phyloP scores from a whole-genome alignment of 768 basidiomycete species.

The Rhodotorula babjevae region DNA sequence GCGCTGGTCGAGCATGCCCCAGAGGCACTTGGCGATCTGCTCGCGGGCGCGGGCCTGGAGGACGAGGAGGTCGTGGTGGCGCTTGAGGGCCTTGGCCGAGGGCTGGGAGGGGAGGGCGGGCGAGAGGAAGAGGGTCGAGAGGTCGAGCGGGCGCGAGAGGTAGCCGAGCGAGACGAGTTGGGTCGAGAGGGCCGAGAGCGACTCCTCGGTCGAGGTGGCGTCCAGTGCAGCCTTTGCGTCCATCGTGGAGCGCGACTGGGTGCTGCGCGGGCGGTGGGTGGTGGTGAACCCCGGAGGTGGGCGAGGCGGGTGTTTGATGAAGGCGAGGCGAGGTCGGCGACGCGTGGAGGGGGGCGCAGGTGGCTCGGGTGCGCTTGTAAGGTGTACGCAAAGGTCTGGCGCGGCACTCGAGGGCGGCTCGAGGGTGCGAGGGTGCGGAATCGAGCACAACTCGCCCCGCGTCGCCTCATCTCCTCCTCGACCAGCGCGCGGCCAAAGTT shows the following conservation, averaged over 20 bases:
- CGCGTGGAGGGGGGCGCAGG: no score
- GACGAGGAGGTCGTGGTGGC: constrained; percentile 11
- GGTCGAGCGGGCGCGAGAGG: constrained; percentile 25
- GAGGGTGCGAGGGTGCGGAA: not conserved
- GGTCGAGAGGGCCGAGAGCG: constrained; percentile 20
- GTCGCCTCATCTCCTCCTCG: no score
- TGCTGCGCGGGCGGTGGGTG: not conserved
- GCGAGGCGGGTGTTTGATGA: not conserved
- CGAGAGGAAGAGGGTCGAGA: constrained; percentile 10
- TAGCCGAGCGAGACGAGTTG: constrained; percentile 15
- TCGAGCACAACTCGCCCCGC: not conserved
- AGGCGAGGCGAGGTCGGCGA: not conserved
- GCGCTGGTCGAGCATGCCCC: constrained; percentile 21
- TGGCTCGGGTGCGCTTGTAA: not conserved
- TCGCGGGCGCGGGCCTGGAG: constrained; percentile 18
- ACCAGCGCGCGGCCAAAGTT: no score
- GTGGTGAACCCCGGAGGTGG: not conserved
- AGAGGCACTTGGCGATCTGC: constrained; percentile 11
- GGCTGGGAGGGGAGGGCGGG: not conserved
- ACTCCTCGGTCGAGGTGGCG: not conserved
- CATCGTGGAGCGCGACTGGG: not conserved
- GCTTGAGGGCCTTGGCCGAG: constrained; percentile 7
- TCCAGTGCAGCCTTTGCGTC: not conserved
- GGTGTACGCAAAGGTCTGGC: not conserved
- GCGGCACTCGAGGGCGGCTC: no score